Evolutionary conservation across 176 grass and related monocot genomes (phyloP).

Genomic region (Luzula sylvatica): DNA sequence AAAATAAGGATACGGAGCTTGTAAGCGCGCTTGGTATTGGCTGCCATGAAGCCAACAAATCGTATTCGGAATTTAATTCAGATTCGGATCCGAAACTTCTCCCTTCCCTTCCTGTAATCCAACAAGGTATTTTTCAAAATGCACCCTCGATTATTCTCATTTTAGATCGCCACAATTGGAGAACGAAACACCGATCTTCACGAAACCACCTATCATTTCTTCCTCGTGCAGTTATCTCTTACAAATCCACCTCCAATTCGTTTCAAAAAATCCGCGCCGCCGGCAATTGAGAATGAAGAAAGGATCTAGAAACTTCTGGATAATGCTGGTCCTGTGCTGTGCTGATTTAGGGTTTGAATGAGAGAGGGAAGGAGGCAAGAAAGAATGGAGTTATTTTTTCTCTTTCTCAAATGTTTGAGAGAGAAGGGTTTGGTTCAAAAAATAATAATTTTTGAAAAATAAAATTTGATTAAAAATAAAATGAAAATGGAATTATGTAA

Average conservation of each 20-base stretch:
- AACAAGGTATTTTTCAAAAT: conserved; percentile 4
- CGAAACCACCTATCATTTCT: conserved; percentile 10
- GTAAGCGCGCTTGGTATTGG: conserved; percentile 98
- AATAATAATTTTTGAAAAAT: neutral
- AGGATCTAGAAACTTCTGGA: conserved; percentile 16
- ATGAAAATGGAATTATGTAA: conserved; percentile 7
- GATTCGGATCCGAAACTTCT: neutral
- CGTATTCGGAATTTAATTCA: neutral
- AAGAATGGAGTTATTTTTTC: conserved; percentile 63
- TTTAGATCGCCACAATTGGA: conserved; percentile 54
- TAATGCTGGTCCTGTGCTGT: neutral
- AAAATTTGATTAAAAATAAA: conserved; percentile 8
- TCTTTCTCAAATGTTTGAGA: neutral
- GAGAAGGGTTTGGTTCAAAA: conserved; percentile 45
- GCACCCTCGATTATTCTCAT: conserved; percentile 32
- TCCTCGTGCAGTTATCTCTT: neutral
- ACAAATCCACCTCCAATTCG: neutral
- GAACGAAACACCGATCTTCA: conserved; percentile 37
- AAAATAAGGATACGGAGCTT: conserved; percentile 93
- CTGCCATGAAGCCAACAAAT: conserved; percentile 43
- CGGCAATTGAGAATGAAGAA: conserved; percentile 8
- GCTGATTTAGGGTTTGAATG: conserved; percentile 31
- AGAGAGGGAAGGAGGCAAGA: conserved; percentile 25
- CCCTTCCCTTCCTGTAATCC: conserved; percentile 19
- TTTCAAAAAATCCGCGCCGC: conserved; percentile 11